Evolutionary conservation across 352 stramenopile species (phyloP).

Genomic region (Aphanomyces cochlioides): DNA sequence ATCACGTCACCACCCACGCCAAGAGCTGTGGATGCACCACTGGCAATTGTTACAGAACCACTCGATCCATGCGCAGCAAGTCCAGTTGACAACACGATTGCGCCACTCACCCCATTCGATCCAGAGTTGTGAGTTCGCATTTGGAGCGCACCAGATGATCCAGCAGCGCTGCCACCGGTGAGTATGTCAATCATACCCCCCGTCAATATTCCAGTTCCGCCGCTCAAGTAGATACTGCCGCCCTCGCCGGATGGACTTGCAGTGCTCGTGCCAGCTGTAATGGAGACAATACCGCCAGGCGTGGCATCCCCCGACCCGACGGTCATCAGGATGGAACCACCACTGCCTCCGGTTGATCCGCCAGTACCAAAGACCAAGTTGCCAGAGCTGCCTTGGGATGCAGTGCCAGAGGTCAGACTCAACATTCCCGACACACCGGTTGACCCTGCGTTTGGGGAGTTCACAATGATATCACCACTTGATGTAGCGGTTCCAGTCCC

Average conservation of each 20-base stretch:
- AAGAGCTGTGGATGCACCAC: neutral
- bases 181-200: slow-evolving; percentile 5
- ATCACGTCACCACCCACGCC: slow-evolving; percentile 24
- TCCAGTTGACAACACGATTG: neutral
- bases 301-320: slow-evolving; percentile 28
- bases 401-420: slow-evolving; percentile 21
- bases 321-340: slow-evolving; percentile 20
- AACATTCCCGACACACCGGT: slow-evolving; percentile 6
- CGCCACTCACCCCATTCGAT: neutral
- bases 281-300: slow-evolving; percentile 25
- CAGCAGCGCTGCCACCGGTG: neutral
- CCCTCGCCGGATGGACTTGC: neutral
- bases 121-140: neutral
- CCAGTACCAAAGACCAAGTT: slow-evolving; percentile 22
- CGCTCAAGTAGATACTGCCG: neutral
- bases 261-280: slow-evolving; percentile 29
- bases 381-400: slow-evolving; percentile 13
- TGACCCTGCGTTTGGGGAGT: neutral
- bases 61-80: neutral
- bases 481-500: neutral
- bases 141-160: neutral
- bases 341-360: neutral
- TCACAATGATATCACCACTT: neutral
- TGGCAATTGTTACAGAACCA: slow-evolving; percentile 6
- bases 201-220: neutral